Evolutionary conservation across 495 filamentous ascomycete species (phyloP).

Genomic region (Collariella sp.): DNA sequence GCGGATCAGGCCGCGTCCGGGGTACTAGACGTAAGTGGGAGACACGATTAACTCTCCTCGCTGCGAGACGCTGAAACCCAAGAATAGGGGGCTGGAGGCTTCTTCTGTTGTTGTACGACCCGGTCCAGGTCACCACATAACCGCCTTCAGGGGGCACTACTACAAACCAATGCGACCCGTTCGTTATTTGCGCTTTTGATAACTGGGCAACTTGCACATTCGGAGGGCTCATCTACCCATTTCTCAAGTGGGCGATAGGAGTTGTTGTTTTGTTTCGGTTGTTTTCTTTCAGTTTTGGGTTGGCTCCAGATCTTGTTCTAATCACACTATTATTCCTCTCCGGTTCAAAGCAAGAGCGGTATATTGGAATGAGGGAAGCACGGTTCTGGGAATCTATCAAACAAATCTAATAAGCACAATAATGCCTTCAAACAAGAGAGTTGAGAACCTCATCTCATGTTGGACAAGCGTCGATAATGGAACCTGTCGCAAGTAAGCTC

Average conservation of each 20-base stretch:
- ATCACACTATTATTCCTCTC: neutral
- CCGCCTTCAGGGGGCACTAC: too few relatives aligned
- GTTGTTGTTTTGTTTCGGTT: neutral
- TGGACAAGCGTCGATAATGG: too few relatives aligned
- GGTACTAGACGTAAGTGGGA: neutral
- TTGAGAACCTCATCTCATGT: too few relatives aligned
- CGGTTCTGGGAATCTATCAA: neutral
- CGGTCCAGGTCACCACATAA: neutral
- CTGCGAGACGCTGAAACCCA: neutral
- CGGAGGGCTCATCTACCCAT: neutral
- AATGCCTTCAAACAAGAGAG: neutral
- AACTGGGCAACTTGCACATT: neutral
- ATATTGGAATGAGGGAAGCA: constrained; percentile 6
- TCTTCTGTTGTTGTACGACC: neutral
- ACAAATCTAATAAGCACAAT: neutral
- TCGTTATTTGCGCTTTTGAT: constrained; percentile 6
- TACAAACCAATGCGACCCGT: too few relatives aligned
- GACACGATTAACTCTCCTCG: neutral
- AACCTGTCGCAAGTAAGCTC: too few relatives aligned
- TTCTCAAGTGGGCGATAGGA: neutral
- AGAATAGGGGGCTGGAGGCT: neutral
- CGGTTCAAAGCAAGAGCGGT: neutral
- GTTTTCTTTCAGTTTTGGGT: neutral
- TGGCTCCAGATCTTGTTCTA: neutral
- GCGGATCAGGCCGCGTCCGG: constrained; percentile 23